A percentile compares a stretch with the other conserved stretches of the same genome.
Conservation (phyloP, 2,329 filamentous ascomycete genomes). For the Coleophoma eucalyptorum region DNA sequence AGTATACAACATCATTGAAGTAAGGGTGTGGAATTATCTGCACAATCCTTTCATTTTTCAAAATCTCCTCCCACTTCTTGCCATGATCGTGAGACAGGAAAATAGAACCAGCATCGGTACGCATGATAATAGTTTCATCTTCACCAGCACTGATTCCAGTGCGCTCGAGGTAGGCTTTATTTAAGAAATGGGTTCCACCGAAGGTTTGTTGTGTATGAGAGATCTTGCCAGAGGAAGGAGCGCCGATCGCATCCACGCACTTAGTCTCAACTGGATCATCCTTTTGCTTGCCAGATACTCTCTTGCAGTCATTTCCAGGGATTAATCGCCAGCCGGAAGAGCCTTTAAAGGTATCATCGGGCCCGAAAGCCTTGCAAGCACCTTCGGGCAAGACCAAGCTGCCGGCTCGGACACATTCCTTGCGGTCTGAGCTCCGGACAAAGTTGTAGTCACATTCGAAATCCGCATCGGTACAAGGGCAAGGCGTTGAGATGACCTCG, state of each 20-base stretch:
- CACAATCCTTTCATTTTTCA: slow-evolving; percentile 66
- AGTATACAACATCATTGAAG: slow-evolving; percentile 82
- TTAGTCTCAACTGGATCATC: slow-evolving; percentile 71
- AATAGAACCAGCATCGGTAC: slow-evolving; percentile 46
- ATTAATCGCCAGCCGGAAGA: slow-evolving; percentile 91
- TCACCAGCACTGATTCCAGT: slow-evolving; percentile 56
- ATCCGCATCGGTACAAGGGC: slow-evolving; percentile 77
- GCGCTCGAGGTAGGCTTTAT: slow-evolving; percentile 76
- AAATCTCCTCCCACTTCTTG: slow-evolving; percentile 73
- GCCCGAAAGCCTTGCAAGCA: slow-evolving; percentile 54
- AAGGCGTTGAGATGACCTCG: slow-evolving; percentile 64
- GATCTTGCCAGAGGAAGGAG: slow-evolving; percentile 64
- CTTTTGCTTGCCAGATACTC: slow-evolving; percentile 57
- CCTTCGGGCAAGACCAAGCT: slow-evolving; percentile 64
- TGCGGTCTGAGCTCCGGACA: slow-evolving; percentile 58
- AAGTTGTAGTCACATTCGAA: slow-evolving; percentile 99
- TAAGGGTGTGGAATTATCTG: slow-evolving; percentile 74
- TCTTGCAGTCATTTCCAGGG: slow-evolving; percentile 72
- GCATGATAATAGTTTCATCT: slow-evolving; percentile 69
- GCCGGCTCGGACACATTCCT: slow-evolving; percentile 64
- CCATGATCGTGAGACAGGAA: slow-evolving; percentile 83
- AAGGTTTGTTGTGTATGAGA: slow-evolving; percentile 58
- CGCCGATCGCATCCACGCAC: slow-evolving; percentile 60
- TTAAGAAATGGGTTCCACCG: slow-evolving; percentile 46
- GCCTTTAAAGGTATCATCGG: slow-evolving; percentile 68